Evolutionary conservation across 202 grass and related monocot species (phyloP).

Genomic region (Bolboschoenoplectus hybrid): DNA sequence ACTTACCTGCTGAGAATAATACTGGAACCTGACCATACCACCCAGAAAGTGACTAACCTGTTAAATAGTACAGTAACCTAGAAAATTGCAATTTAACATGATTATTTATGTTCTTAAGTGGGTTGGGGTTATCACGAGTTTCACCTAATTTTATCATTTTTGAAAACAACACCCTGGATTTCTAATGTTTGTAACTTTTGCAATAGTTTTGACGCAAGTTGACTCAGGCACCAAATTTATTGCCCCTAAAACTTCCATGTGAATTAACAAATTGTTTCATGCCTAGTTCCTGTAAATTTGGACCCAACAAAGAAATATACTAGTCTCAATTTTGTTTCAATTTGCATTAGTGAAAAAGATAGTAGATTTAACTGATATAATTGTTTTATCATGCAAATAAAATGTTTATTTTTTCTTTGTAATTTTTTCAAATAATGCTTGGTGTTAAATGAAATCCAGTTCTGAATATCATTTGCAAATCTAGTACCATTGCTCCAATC

Average conservation of each 20-base stretch:
- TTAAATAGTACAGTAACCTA: neutral
- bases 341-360: neutral
- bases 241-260: constrained; percentile 5
- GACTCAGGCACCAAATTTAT: neutral
- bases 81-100: neutral
- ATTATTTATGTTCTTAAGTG: neutral
- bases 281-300: neutral
- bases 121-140: neutral
- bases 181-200: neutral
- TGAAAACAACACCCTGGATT: neutral
- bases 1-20: neutral
- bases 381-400: neutral
- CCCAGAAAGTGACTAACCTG: neutral
- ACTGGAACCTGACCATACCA: neutral
- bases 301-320: neutral
- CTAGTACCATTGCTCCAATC: neutral
- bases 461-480: constrained; percentile 1
- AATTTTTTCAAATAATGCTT: constrained; percentile 8
- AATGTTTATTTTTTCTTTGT: constrained; percentile 1
- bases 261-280: neutral
- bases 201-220: neutral
- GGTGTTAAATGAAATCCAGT: constrained; percentile 7
- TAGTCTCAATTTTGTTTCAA: constrained; percentile 5
- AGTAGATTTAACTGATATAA: neutral
- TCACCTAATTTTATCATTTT: neutral